Conservation (phyloP, 2,329 filamentous ascomycete genomes). For the Calonectria honghensis region DNA sequence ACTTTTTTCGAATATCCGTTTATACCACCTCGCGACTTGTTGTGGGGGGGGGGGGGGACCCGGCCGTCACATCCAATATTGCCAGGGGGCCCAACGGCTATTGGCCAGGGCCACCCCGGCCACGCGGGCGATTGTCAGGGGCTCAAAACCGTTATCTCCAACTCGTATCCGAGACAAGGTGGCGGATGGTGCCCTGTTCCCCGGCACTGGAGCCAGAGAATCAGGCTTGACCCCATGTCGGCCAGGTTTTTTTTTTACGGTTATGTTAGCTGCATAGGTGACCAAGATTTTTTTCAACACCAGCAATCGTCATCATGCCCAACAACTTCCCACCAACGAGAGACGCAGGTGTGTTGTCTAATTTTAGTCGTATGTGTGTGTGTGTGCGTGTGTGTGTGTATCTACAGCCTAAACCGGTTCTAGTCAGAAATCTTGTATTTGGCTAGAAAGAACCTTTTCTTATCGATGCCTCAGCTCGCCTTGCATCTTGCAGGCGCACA, state of each 20-base stretch:
- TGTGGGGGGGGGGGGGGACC: not conserved
- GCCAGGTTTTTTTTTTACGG: not conserved
- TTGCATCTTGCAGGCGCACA: slow-evolving; percentile 9
- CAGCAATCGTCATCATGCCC: not conserved
- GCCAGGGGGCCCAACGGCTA: not conserved
- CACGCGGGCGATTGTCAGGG: not conserved
- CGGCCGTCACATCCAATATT: slow-evolving; percentile 32
- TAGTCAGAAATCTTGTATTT: not conserved
- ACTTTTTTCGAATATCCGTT: not conserved
- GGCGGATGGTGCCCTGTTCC: not conserved
- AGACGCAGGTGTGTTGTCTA: slow-evolving; percentile 9
- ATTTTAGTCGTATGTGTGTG: not conserved
- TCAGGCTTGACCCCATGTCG: slow-evolving; percentile 4
- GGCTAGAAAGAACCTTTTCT: not conserved
- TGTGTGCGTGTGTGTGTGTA: not conserved
- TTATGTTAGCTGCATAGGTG: not conserved
- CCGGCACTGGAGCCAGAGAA: not conserved
- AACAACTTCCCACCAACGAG: slow-evolving; percentile 26
- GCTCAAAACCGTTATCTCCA: slow-evolving; percentile 25
- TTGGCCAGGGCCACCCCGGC: not conserved
- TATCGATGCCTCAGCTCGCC: slow-evolving; percentile 25
- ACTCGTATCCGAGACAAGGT: slow-evolving; percentile 5
- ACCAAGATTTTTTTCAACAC: not conserved
- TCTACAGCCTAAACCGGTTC: not conserved
- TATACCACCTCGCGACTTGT: not conserved